These are phyloP conservation scores for Colletotrichum sp. DNA, from an alignment of 2,329 filamentous ascomycete genomes.

Conservation along the genomic window DNA sequence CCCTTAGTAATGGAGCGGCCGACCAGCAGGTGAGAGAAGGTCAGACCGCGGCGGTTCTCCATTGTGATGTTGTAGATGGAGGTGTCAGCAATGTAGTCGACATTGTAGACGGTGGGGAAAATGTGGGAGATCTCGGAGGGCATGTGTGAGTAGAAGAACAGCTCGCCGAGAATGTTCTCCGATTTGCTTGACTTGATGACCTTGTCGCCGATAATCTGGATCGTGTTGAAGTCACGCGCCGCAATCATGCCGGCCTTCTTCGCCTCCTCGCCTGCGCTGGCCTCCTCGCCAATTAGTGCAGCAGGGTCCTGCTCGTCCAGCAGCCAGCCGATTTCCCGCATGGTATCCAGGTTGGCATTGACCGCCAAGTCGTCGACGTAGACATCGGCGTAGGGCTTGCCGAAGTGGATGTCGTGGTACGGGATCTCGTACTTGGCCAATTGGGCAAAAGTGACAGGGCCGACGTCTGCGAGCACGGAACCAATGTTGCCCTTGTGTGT, in stretches of 20 bases:
- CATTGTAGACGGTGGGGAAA: slow-evolving; percentile 28
- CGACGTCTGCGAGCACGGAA: slow-evolving; percentile 30
- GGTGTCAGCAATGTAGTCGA: slow-evolving; percentile 30
- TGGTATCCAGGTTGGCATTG: slow-evolving; percentile 32
- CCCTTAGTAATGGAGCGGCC: slow-evolving; percentile 34
- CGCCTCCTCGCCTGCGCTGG: slow-evolving; percentile 16
- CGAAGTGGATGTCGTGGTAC: slow-evolving; percentile 33
- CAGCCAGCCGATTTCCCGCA: slow-evolving; percentile 33
- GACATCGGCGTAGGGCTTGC: slow-evolving; percentile 34
- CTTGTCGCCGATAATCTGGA: slow-evolving; percentile 32
- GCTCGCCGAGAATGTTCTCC: slow-evolving; percentile 33
- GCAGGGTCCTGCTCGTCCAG: slow-evolving; percentile 26
- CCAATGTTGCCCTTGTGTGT: slow-evolving; percentile 32
- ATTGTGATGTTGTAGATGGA: slow-evolving; percentile 31
- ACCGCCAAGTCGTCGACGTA: slow-evolving; percentile 32
- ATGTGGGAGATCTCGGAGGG: slow-evolving; percentile 24
- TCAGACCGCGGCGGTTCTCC: slow-evolving; percentile 31
- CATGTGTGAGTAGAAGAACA: slow-evolving; percentile 37
- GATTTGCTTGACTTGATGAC: slow-evolving; percentile 35
- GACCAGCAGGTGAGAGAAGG: slow-evolving; percentile 32
- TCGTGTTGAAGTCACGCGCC: slow-evolving; percentile 33
- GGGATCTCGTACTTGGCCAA: slow-evolving; percentile 30
- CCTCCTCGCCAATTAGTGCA: slow-evolving; percentile 18
- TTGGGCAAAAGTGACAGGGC: slow-evolving; percentile 29
- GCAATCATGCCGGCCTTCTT: slow-evolving; percentile 32